phyloP scores from a whole-genome alignment of 2,329 filamentous ascomycete species.

The Claviceps purpurea region DNA sequence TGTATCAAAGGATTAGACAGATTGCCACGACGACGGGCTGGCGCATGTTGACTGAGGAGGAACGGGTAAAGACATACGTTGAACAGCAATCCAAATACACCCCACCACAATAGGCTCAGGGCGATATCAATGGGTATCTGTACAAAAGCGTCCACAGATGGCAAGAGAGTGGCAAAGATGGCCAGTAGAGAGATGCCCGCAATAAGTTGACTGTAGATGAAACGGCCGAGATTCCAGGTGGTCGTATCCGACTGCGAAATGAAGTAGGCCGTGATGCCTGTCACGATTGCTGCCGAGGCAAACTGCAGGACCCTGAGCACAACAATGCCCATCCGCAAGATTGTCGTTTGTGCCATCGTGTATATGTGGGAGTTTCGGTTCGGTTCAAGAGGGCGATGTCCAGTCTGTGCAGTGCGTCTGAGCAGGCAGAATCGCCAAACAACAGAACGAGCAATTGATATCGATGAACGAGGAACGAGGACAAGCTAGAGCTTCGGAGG shows the following conservation, averaged over 20 bases:
- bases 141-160: constrained; percentile 46
- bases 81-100: constrained; percentile 46
- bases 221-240: constrained; percentile 38
- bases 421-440: background rate
- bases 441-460: background rate
- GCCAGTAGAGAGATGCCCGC: constrained; percentile 50
- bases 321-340: constrained; percentile 10
- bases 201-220: constrained; percentile 59
- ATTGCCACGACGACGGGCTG: too few relatives aligned
- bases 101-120: constrained; percentile 51
- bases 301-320: constrained; percentile 28
- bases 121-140: constrained; percentile 54
- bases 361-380: background rate
- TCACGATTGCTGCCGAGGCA: constrained; percentile 49
- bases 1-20: background rate
- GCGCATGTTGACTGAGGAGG: background rate
- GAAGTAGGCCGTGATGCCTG: constrained; percentile 49
- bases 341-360: constrained; percentile 1
- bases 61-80: constrained; percentile 23
- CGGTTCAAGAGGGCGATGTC: background rate
- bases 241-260: constrained; percentile 32
- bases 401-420: background rate
- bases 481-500: too few relatives aligned
- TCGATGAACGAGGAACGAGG: background rate
- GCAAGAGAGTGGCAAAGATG: constrained; percentile 53